Base-by-base conservation (phyloP, 768 basidiomycete genomes). In the Mycena vitilis region DNA sequence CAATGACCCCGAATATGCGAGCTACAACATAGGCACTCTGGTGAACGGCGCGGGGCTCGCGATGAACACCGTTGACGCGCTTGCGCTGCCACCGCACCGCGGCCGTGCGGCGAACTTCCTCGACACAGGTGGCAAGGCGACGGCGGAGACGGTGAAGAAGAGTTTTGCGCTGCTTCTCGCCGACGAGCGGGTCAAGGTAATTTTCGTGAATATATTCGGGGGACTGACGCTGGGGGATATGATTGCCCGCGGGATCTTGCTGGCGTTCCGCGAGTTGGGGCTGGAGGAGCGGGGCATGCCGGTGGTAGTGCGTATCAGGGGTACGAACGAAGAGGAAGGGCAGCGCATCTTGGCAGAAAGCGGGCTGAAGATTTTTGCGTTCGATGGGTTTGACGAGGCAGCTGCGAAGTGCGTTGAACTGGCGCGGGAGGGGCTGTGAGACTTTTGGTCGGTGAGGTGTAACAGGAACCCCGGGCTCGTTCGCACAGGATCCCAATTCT, bases 51-150 rank as follows among this genome's bases (percentile, higher is more conserved):
- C 92, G 48, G 92, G 92, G 76, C 79, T 94, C 63, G 92, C 92
- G 58, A 93, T 94, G 92, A 93, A 93, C 34, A 94, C 92, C 65
- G 91, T 94, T 91, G 92, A 94, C 73, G 92, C 93, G 16, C 82
- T 94, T 52, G 86, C 90, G 67, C 79, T 91, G 54, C 10, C 66
- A 22, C 56, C 51, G 49, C 88, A 91, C 75, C 89, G 89, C 38
- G 92, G 88, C 49, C 86, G 89, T 63, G 92, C 92, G 3, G 92
- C 92, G 59, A 94, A 94, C 81, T 94, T 94, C 84, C 84, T 94
- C 60, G 92, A 94, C 72, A 91, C 93, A 51, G 92, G 92, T 75
- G 92, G 89, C 82, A 92, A 92, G 66, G 92, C 92, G 37, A 94
- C 93, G 4, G 89, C 92, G n/a, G 90, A 92, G 75, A 93, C 93